Evolutionary conservation across 164 flowering plant genomes (phyloP), one percentile per base, ranked within the genome.

Genomic region (Vitis rotundifolia): DNA sequence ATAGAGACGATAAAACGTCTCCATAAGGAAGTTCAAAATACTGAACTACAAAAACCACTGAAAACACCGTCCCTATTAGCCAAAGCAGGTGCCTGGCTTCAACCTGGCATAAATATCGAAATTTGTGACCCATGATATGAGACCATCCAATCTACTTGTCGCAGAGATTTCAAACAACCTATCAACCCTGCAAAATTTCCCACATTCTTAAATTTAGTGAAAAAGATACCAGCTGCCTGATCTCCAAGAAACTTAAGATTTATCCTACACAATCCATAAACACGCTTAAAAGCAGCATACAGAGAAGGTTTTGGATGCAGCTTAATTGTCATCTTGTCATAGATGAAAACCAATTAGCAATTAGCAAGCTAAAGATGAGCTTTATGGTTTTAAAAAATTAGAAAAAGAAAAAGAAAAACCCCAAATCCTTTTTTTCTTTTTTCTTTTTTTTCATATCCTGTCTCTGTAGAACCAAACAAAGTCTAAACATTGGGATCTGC

Each of bases 21-120:
- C 83, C 80, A 63, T 81, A 68, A 5, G 88, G 88, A 57, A 89
- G 74, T 61, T 83, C 86, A 31, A 82, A 49, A 48, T 67, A 84
- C 73, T 86, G 90, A 57, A 85, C 31, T 1, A 74, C 54, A 50
- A 86, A 9, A 70, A 87, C 64, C 56, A 68, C 18, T 14, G 69
- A 65, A 68, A 84, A 81, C 16, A 78, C 49, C 0, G 82, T 26
- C 31, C 89, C 92, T 18, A 79, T 63, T 18, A 89, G 57, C 78
- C 82, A 72, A 44, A 83, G 58, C 75, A 87, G 67, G 63, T 76
- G 85, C 76, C 81, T 81, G 56, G 78, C 73, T 65, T 80, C 87
- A 15, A 73, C 51, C 48, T 74, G 79, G 63, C 66, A 79, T 49
- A 59, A 11, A 8, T 50, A 55, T 28, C 64, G 59, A 48, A 63